Percentiles rank a stretch among this genome's conserved stretches.
Evolutionary conservation across 306 rosid genomes (phyloP).

Genomic region (Morella rubra): DNA sequence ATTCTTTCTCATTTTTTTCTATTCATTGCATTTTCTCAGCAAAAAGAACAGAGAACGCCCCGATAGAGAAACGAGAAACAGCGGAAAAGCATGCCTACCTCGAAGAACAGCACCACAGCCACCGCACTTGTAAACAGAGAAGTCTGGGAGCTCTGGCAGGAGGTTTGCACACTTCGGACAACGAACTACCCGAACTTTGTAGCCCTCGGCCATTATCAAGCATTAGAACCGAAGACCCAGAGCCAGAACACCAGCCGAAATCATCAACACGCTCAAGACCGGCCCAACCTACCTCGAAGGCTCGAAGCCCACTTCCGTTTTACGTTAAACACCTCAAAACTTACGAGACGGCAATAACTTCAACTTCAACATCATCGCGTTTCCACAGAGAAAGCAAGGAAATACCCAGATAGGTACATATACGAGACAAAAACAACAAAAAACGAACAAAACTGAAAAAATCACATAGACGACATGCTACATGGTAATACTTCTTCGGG

Average conservation of each 20-base stretch:
- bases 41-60: neutral
- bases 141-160: slow-evolving; percentile 27
- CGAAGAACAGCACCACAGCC: slow-evolving; percentile 37
- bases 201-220: slow-evolving; percentile 25
- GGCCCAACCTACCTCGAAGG: slow-evolving; percentile 21
- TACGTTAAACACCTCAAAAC: neutral
- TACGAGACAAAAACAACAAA: neutral
- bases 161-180: slow-evolving; percentile 39
- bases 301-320: slow-evolving; percentile 19
- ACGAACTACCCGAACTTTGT: slow-evolving; percentile 32
- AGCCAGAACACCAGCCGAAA: slow-evolving; percentile 22
- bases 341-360: neutral
- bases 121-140: slow-evolving; percentile 38
- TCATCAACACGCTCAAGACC: neutral
- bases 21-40: slow-evolving; percentile 4
- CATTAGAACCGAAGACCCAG: slow-evolving; percentile 17
- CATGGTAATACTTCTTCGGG: neutral
- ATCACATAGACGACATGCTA: neutral
- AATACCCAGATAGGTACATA: neutral
- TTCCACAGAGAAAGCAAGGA: neutral
- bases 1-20: neutral
- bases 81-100: slow-evolving; percentile 28
- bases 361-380: neutral
- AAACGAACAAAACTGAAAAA: neutral
- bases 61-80: neutral